Conservation (phyloP, 352 stramenopile genomes). For the Pythium dissimile region DNA sequence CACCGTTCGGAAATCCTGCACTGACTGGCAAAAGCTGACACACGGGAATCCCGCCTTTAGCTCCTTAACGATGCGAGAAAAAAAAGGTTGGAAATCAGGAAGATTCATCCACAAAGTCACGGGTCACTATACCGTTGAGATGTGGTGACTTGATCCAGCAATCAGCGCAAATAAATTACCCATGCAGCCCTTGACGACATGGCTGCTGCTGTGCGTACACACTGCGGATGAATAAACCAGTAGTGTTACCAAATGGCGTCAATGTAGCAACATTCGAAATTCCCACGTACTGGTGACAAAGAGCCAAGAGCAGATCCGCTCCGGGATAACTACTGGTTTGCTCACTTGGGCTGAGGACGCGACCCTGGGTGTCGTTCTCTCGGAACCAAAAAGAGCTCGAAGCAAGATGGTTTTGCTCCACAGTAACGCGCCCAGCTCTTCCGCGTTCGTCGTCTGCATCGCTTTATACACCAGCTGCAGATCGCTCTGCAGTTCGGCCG, state of each 20-base stretch:
- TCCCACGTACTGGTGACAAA: conserved; percentile 70
- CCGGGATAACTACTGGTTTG: conserved; percentile 32
- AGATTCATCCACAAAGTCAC: no score
- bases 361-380: not conserved
- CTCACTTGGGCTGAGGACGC: not conserved
- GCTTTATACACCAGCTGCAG: conserved; percentile 56
- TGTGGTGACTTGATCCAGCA: not conserved
- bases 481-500: conserved; percentile 47
- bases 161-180: conserved; percentile 65
- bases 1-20: conserved; percentile 44
- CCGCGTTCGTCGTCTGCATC: conserved; percentile 49
- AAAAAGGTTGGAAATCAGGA: not conserved
- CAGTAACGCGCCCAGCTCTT: conserved; percentile 54
- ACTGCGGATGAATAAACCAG: conserved; percentile 32
- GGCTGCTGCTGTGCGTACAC: conserved; percentile 60
- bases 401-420: conserved; percentile 76
- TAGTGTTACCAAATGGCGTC: no score
- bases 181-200: conserved; percentile 69
- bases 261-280: not conserved
- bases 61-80: conserved; percentile 18
- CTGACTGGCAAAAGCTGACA: conserved; percentile 43
- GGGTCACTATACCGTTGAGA: conserved; percentile 8
- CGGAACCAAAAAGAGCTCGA: conserved; percentile 30
- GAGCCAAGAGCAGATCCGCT: conserved; percentile 68
- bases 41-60: conserved; percentile 48